Evolutionary conservation across 2,329 filamentous ascomycete species (phyloP).

Genomic region (Penicillium occitanis): DNA sequence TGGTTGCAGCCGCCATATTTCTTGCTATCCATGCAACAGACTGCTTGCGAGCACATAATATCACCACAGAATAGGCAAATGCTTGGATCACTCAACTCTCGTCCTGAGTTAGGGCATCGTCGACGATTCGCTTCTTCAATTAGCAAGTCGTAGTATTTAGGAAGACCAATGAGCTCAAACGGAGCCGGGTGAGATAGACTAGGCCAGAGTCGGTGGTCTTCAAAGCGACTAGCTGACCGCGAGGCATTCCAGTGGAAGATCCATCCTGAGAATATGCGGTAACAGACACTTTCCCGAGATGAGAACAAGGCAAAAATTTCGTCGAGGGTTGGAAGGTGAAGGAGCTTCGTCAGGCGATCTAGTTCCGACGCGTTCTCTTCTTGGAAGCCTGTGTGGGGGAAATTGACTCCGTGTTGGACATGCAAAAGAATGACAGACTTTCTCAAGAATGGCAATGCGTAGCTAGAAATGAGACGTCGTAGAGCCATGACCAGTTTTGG

Average conservation of each 20-base stretch:
- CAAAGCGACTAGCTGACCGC: conserved; percentile 33
- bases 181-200: conserved; percentile 79
- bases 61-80: conserved; percentile 94
- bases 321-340: conserved; percentile 75
- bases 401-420: conserved; percentile 83
- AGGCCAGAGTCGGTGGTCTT: conserved; percentile 41
- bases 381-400: conserved; percentile 67
- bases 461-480: conserved; percentile 62
- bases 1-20: conserved; percentile 81
- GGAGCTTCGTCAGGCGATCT: conserved; percentile 71
- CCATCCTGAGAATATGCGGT: conserved; percentile 66
- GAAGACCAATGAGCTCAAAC: conserved; percentile 88
- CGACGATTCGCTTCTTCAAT: conserved; percentile 87
- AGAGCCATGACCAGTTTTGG: conserved; percentile 35
- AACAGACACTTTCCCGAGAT: conserved; percentile 44
- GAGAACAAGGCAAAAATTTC: conserved; percentile 67
- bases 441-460: conserved; percentile 84
- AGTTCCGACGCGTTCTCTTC: conserved; percentile 72
- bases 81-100: conserved; percentile 85
- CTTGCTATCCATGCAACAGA: conserved; percentile 71
- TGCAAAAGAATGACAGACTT: conserved; percentile 83
- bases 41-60: conserved; percentile 93
- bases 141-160: conserved; percentile 85
- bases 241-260: conserved; percentile 54
- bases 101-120: conserved; percentile 83